phyloP scores from a whole-genome alignment of 495 filamentous ascomycete species.

The Sordaria brevicollis region DNA sequence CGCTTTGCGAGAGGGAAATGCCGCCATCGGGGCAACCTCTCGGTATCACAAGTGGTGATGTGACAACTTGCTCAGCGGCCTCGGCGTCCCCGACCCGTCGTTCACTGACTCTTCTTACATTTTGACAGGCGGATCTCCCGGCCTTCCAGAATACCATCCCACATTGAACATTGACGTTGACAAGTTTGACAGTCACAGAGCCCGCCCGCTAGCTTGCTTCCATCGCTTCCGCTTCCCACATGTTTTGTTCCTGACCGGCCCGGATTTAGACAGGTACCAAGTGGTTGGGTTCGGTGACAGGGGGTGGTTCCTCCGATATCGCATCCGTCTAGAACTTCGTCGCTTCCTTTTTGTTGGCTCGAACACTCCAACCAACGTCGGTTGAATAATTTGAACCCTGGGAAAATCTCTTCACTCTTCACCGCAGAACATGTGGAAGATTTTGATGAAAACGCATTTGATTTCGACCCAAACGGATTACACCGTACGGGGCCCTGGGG shows the following conservation, averaged over 20 bases:
- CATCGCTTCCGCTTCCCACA: not conserved
- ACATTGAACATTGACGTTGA: not conserved
- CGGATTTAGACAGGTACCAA: not conserved
- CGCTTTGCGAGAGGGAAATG: too few species aligned
- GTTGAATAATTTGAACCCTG: not conserved
- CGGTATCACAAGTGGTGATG: not conserved
- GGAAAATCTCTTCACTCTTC: not conserved
- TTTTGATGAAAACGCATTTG: not conserved
- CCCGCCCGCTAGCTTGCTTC: not conserved
- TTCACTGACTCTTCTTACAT: not conserved
- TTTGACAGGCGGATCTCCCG: not conserved
- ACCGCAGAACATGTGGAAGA: too few species aligned
- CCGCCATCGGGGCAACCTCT: too few species aligned
- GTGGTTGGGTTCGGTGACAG: not conserved
- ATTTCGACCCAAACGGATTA: not conserved
- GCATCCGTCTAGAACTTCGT: not conserved
- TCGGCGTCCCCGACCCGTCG: not conserved
- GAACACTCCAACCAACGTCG: too few species aligned
- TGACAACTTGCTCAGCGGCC: not conserved
- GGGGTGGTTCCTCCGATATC: not conserved
- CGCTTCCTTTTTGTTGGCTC: not conserved
- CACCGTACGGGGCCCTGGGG: not conserved
- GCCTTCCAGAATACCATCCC: not conserved
- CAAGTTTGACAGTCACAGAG: not conserved
- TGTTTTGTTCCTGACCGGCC: not conserved